These are phyloP conservation scores for Arxiozyma bovina DNA, from an alignment of 1,139 yeast species.

Conservation along the genomic window DNA sequence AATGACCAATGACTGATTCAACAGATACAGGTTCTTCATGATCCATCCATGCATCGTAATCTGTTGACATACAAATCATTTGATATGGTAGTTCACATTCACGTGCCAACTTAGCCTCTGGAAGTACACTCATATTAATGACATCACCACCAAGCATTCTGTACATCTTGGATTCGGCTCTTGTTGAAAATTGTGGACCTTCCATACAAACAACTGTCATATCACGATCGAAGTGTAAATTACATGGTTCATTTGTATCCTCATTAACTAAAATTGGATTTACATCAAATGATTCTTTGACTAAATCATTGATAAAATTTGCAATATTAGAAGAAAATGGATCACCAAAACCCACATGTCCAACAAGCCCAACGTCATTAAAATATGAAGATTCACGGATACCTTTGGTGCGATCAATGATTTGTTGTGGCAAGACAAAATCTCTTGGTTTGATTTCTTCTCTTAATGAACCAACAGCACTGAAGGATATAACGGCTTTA, in stretches of 20 bases:
- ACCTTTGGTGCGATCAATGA: conserved; percentile 95
- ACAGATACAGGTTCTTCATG: conserved; percentile 94
- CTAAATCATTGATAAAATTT: conserved; percentile 48
- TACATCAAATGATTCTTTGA: conserved; percentile 33
- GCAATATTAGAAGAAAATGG: conserved; percentile 79
- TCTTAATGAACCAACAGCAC: conserved; percentile 93
- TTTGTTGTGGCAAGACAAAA: conserved; percentile 89
- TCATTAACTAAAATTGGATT: conserved; percentile 38
- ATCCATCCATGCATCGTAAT: conserved; percentile 97
- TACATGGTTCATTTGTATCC: conserved; percentile 28
- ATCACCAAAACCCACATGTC: conserved; percentile 95
- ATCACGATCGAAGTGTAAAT: conserved; percentile 43
- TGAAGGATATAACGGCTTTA: conserved; percentile 79
- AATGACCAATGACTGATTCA: conserved; percentile 86
- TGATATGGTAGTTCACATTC: conserved; percentile 96
- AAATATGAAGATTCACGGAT: conserved; percentile 84
- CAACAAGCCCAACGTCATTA: conserved; percentile 79
- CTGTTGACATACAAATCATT: conserved; percentile 98
- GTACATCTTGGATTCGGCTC: conserved; percentile 92
- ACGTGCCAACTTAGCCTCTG: conserved; percentile 92
- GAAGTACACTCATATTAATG: conserved; percentile 92
- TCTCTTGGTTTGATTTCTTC: conserved; percentile 87
- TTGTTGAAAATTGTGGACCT: conserved; percentile 95
- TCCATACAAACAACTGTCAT: conserved; percentile 92
- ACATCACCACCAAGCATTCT: conserved; percentile 88